Base-by-base conservation (phyloP, 805 yeast species). In the Yamadazyma takamatsuzukensis region DNA sequence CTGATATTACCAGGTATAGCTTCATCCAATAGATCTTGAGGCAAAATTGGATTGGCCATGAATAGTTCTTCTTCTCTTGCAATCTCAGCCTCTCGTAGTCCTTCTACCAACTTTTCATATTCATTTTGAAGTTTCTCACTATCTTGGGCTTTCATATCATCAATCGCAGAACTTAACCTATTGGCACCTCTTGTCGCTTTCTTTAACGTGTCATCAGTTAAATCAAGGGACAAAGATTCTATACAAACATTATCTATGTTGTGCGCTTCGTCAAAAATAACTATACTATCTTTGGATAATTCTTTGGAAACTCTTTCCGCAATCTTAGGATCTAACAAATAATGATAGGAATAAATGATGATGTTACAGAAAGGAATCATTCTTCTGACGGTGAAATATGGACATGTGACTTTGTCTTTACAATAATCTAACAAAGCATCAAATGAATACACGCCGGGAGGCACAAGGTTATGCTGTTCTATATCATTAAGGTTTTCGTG, bases 161-260 rank as follows among this genome's bases (percentile, higher is more conserved):
- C 88, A n/a, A 93, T 87, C 25, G 81, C 89, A 16, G 69, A 74
- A n/a, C 80, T 78, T 39, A 93, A 65, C 29, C 83, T 74, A 43
- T 73, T 74, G 0, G 96, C 95, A 44, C 97, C 97, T 44, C 80
- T 72, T 1, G 95, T 72, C 0, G 98, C 98, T 44, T 79, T 70
- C 48, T 88, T 81, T 40, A 93, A 61, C 6, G 87, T 77, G 45
- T 90, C 97, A 47, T 88, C 95, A 0, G 97, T 93, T 43, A 93
- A 64, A 53, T 93, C 97, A 30, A 93, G 71, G 5, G 96, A 86
- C 25, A 93, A 60, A 0, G 97, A 85, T 58, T 93, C 99, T 37
- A 93, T 93, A 65, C 99, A 93, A 36, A 93, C 99, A 68, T 93
- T 93, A 70, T 93, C 98, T 36, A 93, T 93, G 61, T 93, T 93